Base-by-base conservation (phyloP, 2,329 filamentous ascomycete genomes). In the Aspergillus neoniger region DNA sequence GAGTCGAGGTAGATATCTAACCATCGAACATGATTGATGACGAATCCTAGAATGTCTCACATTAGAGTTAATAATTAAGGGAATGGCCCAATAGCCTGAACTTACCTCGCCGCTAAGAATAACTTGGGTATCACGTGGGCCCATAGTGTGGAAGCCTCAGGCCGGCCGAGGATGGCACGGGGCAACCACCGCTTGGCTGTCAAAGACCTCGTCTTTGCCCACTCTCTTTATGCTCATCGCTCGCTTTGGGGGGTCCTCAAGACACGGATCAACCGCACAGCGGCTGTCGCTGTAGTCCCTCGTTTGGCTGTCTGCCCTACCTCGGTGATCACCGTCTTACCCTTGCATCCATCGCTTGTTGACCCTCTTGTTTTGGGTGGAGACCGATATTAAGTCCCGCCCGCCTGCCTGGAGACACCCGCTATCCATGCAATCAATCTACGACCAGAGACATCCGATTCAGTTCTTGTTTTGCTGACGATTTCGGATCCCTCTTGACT, bases 341-440 rank as follows among this genome's bases (percentile, higher is more conserved):
- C 15, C 14, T 15, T 49, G 12, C 4, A 14, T 36, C 32, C 44
- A 15, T 17, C 17, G 47, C 43, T 55, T 43, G 38, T 55, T 30
- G 52, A 55, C 23, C 53, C 39, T 47, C 39, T 30, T 44, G 41
- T 43, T 36, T 41, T 55, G 53, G 53, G 53, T 55, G 41, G 53
- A 55, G 53, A 55, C 53, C 17, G 8, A 39, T 8, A 39, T 44
- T 39, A 55, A 55, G 38, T 39, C 36, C 38, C 25, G 38, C 36
- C 51, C 38, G 52, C 41, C 9, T 55, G 41, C 39, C 25, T 55
- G 39, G 53, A 47, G 53, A 55, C 53, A 32, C 39, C 41, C 41
- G 53, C 17, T 32, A 15, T 55, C 15, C 38, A 47, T 55, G 53
- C 39, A n/a, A 36, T 36, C 39, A 17, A 44, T 47, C 28, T 44